Percentiles rank a stretch among this genome's conserved stretches.
Conservation (phyloP, 148 eudicot species). For the Rhododendron henanense region DNA sequence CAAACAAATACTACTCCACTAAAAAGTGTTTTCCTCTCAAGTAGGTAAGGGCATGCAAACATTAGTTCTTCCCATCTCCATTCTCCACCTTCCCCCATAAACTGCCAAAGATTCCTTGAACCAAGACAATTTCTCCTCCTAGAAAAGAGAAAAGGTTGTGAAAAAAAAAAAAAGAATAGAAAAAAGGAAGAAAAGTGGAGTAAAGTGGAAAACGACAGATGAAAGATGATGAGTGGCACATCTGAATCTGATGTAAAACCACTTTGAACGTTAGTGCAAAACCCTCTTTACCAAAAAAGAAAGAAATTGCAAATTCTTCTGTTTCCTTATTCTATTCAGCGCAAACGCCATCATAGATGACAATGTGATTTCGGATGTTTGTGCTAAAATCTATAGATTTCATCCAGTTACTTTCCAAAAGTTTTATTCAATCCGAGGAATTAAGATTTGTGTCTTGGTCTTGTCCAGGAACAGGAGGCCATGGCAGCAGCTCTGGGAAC, state of each 20-base stretch:
- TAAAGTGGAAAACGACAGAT: neutral
- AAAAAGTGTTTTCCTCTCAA: neutral
- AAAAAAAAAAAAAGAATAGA: neutral
- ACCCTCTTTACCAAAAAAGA: neutral
- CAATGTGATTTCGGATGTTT: neutral
- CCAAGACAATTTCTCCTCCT: neutral
- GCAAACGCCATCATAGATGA: neutral
- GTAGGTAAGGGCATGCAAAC: neutral
- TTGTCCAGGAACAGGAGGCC: no score
- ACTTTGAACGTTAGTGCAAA: neutral
- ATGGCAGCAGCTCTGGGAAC: no score
- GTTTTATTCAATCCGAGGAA: no score
- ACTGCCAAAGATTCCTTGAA: neutral
- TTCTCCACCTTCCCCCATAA: neutral
- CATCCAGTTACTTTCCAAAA: no score
- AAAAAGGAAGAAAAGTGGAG: neutral
- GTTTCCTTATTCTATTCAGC: neutral
- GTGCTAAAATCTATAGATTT: neutral
- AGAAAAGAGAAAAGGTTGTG: neutral
- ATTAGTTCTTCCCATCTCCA: neutral
- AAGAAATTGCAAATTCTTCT: neutral
- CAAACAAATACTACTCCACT: neutral
- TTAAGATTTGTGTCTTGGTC: no score
- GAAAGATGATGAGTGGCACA: neutral
- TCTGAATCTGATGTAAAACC: neutral